Evolutionary conservation across 352 stramenopile species (phyloP).

Genomic region (Pythium brachiatum): DNA sequence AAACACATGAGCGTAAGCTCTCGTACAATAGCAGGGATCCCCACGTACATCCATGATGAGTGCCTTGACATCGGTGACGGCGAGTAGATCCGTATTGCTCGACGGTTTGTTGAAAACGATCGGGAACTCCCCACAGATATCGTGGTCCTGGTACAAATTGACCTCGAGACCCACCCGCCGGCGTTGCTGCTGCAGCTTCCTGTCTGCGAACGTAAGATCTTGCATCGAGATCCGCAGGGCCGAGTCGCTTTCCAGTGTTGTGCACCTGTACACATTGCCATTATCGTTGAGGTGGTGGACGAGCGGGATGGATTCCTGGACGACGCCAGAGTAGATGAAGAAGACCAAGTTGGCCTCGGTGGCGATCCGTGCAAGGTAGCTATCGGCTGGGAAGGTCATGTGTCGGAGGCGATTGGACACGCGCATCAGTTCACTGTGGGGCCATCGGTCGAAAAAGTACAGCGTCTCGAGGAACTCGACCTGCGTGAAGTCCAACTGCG

Average conservation of each 20-base stretch:
- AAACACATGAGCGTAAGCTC: too few species aligned
- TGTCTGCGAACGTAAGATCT: constrained; percentile 19
- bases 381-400: constrained; percentile 61
- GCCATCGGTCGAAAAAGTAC: constrained; percentile 78
- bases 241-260: constrained; percentile 37
- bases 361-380: constrained; percentile 64
- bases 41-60: constrained; percentile 76
- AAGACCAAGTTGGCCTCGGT: constrained; percentile 70
- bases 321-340: constrained; percentile 77
- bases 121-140: constrained; percentile 71
- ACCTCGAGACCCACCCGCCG: constrained; percentile 64
- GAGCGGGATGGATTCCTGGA: constrained; percentile 74
- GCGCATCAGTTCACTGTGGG: constrained; percentile 64
- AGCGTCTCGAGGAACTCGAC: constrained; percentile 82
- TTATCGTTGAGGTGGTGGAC: constrained; percentile 66
- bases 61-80: constrained; percentile 76
- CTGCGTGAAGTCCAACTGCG: constrained; percentile 76
- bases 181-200: constrained; percentile 34
- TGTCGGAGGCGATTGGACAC: constrained; percentile 68
- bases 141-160: constrained; percentile 78
- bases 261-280: constrained; percentile 52
- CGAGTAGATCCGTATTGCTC: constrained; percentile 65
- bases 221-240: constrained; percentile 26
- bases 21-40: too few species aligned
- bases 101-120: constrained; percentile 59